Evolutionary conservation across 306 rosid species (phyloP), one percentile per base, ranked within the genome.

Genomic region (Glycine latifolia): DNA sequence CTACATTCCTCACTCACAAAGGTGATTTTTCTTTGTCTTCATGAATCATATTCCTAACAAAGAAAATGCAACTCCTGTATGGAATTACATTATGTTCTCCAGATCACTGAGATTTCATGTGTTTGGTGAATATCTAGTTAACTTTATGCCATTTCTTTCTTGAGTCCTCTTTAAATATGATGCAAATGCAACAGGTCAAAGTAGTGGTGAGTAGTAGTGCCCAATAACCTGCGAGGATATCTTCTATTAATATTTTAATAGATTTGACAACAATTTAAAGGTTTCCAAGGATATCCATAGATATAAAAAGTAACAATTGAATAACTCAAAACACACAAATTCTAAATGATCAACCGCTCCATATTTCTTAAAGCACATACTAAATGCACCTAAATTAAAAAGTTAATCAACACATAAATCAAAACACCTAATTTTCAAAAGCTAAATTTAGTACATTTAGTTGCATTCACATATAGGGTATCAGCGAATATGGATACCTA

Each of bases 11-110:
- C 16, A 72, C 72, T 39, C 77, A 78, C 80, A 66, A 77, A 85
- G 59, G 97, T 91, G 85, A 88, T 17, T 66, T 31, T 78, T 67
- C 7, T 37, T 37, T 8, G 11, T 48, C 62, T 35, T 39, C 49
- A 1, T 37, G 41, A 37, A 37, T 37, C 5, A 37, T 41, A 58
- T 73, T 71, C 68, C 11, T 39, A 67, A 39, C 43, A 35, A 71
- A 73, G 75, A 77, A 54, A 39, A 37, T 46, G 54, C 8, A 39
- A 73, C 62, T 62, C 20, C 67, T 71, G 12, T 6, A 11, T 33
- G 13, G 15, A 12, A 59, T 72, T 20, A 26, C 52, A 37, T 37
- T 41, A 14, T 70, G 66, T 39, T 14, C 69, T 65, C 31, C 46
- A 10, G 50, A 43, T 43, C 47, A 43, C 9, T 43, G 47, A 43